Evolutionary conservation across 352 stramenopile genomes (phyloP), one percentile per base, ranked within the genome.

Genomic region (Lagenidium sp.): DNA sequence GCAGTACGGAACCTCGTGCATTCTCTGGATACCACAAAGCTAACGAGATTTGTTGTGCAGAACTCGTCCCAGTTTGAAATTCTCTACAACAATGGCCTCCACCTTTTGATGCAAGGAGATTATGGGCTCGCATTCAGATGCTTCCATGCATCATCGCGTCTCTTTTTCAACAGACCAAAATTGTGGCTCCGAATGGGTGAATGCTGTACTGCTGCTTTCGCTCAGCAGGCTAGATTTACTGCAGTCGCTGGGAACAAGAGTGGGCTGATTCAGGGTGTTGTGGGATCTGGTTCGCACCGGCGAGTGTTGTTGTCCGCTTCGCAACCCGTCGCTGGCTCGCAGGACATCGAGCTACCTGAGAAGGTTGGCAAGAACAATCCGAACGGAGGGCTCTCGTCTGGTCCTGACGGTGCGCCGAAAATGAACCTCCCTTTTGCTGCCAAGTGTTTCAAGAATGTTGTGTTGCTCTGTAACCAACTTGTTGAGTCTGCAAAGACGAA

Each of bases 81-180:
- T 38, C 66, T 95, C 61, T 97, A 96, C 75, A 97, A 97, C 70
- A 93, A 95, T 43, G 87, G 85, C 4, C 47, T 97, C 25, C 85
- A 96, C 36, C 55, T 96, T 32, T 55, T 96, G 40, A 57, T 95
- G 35, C 75, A 90, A 47, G 80, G 80, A 16, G 68, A 94, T 31
- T 90, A 82, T 37, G 50, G 66, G 30, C 50, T 92, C 22, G 87
- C 87, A 7, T 93, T 96, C 47, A 82, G 81, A 26, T 95, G 85
- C 60, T 93, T 97, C 57, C 71, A 94, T 53, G 73, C 75, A 43
- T 88, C 87, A 6, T 94, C 87, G 32, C 66, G 81, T 2, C 36
- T 95, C 43, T 93, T 94, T 40, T 94, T 95, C 53, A 95, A 96
- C 48, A 82, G 87, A 6, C 87, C 87, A 3, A 92, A 94, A 63